A percentile compares a stretch with the other conserved stretches of the same genome.
Conservation (phyloP, 768 basidiomycete species). For the Melanogaster broomeanus region DNA sequence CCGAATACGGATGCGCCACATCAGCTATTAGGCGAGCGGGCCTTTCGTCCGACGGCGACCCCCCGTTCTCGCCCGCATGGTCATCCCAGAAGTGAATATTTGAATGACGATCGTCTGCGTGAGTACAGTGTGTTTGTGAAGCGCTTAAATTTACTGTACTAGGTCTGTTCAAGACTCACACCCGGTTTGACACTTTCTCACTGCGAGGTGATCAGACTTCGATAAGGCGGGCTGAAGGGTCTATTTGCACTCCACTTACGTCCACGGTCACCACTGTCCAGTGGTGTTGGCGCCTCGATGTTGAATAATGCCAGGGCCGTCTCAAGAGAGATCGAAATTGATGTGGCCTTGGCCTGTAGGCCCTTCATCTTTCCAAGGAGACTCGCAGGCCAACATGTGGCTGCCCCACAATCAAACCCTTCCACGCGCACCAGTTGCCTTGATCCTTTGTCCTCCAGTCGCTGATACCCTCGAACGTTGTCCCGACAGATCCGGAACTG, state of each 20-base stretch:
- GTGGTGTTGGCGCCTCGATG: background rate
- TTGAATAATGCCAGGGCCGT: slow-evolving; percentile 10
- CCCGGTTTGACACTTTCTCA: background rate
- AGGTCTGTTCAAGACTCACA: slow-evolving; percentile 6
- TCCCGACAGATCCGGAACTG: slow-evolving; percentile 7
- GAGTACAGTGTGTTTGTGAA: no score
- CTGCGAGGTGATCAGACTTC: background rate
- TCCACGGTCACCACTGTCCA: slow-evolving; percentile 9
- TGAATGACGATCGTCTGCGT: slow-evolving; percentile 11
- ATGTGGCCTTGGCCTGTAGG: slow-evolving; percentile 4
- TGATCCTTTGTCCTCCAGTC: slow-evolving; percentile 3
- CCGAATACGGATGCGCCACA: slow-evolving; percentile 16
- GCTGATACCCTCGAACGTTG: slow-evolving; percentile 27
- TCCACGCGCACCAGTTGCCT: background rate
- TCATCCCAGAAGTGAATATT: no score
- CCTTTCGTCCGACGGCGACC: no score
- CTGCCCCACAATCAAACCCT: slow-evolving; percentile 22
- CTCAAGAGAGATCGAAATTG: slow-evolving; percentile 2
- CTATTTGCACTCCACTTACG: slow-evolving; percentile 20
- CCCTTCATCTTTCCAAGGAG: background rate
- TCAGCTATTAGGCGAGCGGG: no score
- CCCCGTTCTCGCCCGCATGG: no score
- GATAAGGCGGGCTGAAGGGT: slow-evolving; percentile 6
- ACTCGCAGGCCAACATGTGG: slow-evolving; percentile 22
- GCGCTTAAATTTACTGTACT: no score